Conservation (phyloP, 768 basidiomycete genomes). For the Fomitopsis pulvina region DNA sequence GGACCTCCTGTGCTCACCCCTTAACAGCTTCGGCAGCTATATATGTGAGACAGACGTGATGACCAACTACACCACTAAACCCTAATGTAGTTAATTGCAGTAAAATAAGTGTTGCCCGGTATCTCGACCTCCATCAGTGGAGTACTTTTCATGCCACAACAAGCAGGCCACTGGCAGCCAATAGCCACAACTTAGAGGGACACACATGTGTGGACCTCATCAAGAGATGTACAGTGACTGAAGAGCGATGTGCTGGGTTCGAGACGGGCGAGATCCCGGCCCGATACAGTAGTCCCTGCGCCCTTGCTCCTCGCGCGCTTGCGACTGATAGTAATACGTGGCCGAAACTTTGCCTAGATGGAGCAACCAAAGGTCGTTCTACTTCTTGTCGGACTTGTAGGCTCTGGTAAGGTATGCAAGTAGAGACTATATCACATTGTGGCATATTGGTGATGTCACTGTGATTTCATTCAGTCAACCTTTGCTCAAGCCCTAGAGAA, state of each 20-base stretch:
- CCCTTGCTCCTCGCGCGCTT: background rate
- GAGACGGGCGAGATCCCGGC: too few relatives aligned
- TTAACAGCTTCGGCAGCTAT: too few relatives aligned
- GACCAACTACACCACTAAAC: constrained; percentile 18
- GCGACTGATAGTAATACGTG: too few relatives aligned
- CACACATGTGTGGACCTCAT: too few relatives aligned
- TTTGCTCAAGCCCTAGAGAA: constrained; percentile 67
- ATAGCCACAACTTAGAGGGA: too few relatives aligned
- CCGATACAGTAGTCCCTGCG: too few relatives aligned
- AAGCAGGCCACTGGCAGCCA: background rate
- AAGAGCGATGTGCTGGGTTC: too few relatives aligned
- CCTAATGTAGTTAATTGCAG: background rate
- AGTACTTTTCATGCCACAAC: background rate
- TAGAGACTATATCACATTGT: background rate
- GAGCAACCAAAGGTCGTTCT: constrained; percentile 41
- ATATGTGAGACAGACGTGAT: constrained; percentile 15
- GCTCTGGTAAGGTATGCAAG: constrained; percentile 34
- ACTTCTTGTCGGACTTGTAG: constrained; percentile 69
- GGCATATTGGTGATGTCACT: background rate
- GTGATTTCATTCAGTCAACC: constrained; percentile 35
- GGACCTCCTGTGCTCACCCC: constrained; percentile 18
- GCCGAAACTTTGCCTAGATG: too few relatives aligned
- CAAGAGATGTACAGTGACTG: too few relatives aligned
- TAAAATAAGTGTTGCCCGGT: background rate
- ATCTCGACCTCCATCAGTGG: background rate